Base-by-base conservation (phyloP, 352 stramenopile species). In the Pythium sukuiense region DNA sequence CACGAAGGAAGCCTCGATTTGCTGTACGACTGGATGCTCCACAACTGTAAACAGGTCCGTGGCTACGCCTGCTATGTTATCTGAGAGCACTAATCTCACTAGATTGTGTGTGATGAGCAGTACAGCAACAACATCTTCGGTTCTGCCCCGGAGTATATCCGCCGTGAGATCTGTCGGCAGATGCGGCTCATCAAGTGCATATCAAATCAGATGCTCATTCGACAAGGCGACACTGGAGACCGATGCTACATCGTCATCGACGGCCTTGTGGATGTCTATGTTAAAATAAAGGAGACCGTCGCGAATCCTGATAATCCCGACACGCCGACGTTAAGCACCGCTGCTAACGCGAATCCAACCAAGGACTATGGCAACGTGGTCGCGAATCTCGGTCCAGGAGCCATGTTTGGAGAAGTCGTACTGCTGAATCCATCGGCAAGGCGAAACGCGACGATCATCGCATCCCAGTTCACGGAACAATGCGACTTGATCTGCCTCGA, bases 41-140 rank as follows among this genome's bases (percentile, higher is more conserved):
- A 84, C 43, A 89, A 90, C 72, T 92, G 84, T 58, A 88, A 89
- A 56, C 80, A 89, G 61, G 74, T 81, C 66, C 27, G 13, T 6
- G 11, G 2, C 41, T 2, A 39, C 18, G 24, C 35, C 3, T n/a
- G 18, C 49, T 7, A 32, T 6, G 7, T 30, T 16, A 13, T 52
- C 8, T 52, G 7, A 18, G 8, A 3, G 30, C 30, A 24, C 20
- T 18, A 27, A 59, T 12, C 54, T 48, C 29, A 20, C 32, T 50
- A 1, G 5, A 43, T 3, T 58, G 24, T 3, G 1, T 30, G 7
- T 58, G 29, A 41, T 33, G 3, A 29, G 55, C 43, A 83, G 69
- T 87, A 90, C 68, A 90, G 81, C 71, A 90, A 89, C 77, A 89
- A 90, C 61, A 92, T 92, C 53, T 90, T 92, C 52, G 84, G 81